phyloP scores from a whole-genome alignment of 495 filamentous ascomycete genomes.

The Talaromyces ruber region DNA sequence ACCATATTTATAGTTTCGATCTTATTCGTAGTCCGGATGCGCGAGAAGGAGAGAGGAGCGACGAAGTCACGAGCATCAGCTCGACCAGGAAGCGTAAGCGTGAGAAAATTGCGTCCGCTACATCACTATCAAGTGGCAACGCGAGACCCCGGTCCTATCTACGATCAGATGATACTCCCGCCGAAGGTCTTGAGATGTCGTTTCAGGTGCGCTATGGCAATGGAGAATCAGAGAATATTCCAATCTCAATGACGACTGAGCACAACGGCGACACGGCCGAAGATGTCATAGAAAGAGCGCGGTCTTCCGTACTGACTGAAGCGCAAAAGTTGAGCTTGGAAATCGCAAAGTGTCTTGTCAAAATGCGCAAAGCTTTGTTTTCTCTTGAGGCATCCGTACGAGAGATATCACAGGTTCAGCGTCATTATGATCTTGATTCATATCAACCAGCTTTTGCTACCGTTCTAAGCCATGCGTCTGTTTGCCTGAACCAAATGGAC shows the following conservation, averaged over 20 bases:
- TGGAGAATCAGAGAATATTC: conserved; percentile 50
- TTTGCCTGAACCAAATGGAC: conserved; percentile 45
- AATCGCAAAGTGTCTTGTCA: conserved; percentile 48
- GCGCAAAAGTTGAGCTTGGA: conserved; percentile 41
- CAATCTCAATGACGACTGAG: conserved; percentile 25
- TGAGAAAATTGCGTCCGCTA: conserved; percentile 32
- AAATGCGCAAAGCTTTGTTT: conserved; percentile 52
- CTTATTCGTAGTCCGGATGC: conserved; percentile 55
- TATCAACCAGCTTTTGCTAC: conserved; percentile 37
- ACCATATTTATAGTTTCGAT: conserved; percentile 69
- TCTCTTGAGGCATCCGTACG: conserved; percentile 30
- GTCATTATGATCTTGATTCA: conserved; percentile 17
- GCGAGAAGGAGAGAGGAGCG: conserved; percentile 12
- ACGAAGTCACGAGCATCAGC: conserved; percentile 9
- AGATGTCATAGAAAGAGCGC: conserved; percentile 28
- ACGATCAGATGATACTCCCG: conserved; percentile 18
- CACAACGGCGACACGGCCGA: conserved; percentile 16
- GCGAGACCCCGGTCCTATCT: conserved; percentile 32
- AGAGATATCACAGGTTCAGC: conserved; percentile 14
- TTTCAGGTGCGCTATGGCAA: conserved; percentile 54
- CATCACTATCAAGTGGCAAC: conserved; percentile 22
- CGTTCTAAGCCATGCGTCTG: conserved; percentile 39
- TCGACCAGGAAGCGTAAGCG: conserved; percentile 51
- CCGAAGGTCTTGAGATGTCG: conserved; percentile 28
- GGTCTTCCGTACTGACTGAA: conserved; percentile 37